phyloP scores from a whole-genome alignment of 306 rosid species.

The Abrus precatorius region DNA sequence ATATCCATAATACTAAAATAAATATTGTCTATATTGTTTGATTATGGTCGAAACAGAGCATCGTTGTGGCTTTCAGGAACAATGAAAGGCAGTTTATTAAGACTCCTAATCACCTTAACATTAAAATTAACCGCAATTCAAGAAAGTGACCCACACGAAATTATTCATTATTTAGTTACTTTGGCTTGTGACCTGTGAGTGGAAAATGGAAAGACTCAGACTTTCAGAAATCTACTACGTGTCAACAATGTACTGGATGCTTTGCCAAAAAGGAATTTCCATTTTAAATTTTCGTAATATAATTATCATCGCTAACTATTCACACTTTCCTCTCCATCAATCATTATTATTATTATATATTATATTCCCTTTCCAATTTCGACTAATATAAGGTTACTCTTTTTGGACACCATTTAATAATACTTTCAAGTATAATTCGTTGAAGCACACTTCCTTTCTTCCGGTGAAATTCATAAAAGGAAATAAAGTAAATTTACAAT shows the following conservation, averaged over 20 bases:
- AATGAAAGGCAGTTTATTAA: slow-evolving; percentile 36
- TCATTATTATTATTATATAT: slow-evolving; percentile 35
- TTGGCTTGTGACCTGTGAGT: slow-evolving; percentile 22
- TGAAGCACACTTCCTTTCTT: not conserved
- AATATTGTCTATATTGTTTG: too few species aligned
- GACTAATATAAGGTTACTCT: slow-evolving; percentile 45
- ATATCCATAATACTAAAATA: too few species aligned
- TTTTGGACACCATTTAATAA: slow-evolving; percentile 7
- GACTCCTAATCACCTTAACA: slow-evolving; percentile 23
- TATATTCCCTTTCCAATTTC: slow-evolving; percentile 39
- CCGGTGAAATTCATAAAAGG: too few species aligned
- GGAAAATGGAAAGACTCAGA: slow-evolving; percentile 11
- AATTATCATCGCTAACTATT: not conserved
- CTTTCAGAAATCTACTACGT: not conserved
- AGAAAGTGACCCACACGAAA: slow-evolving; percentile 44
- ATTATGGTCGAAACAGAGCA: not conserved
- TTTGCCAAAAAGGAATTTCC: not conserved
- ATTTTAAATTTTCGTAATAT: slow-evolving; percentile 15
- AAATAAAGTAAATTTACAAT: too few species aligned
- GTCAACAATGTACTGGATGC: slow-evolving; percentile 16
- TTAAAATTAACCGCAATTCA: slow-evolving; percentile 38
- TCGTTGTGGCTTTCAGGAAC: slow-evolving; percentile 27
- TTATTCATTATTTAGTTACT: slow-evolving; percentile 20
- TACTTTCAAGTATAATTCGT: not conserved
- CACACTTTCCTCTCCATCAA: slow-evolving; percentile 38